Conservation (phyloP, 306 rosid species). For the Quercus berberidifolia region DNA sequence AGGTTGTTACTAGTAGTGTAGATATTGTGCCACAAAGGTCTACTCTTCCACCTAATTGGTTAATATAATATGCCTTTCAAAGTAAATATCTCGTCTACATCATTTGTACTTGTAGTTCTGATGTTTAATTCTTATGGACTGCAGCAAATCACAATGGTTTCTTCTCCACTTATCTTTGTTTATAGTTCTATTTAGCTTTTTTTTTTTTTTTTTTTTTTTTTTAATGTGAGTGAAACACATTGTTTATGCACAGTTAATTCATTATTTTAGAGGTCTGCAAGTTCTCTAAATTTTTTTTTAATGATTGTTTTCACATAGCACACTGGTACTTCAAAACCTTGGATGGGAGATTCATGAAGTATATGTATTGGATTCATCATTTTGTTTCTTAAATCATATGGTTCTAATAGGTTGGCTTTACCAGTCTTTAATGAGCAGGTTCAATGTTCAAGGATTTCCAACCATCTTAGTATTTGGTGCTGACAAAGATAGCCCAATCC, state of each 20-base stretch:
- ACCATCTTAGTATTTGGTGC: constrained; percentile 94
- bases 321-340: neutral
- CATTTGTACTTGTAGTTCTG: neutral
- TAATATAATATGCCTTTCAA: neutral
- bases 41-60: neutral
- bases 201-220: neutral
- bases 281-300: neutral
- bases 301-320: neutral
- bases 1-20: neutral
- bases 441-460: constrained; percentile 94
- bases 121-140: neutral
- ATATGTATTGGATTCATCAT: neutral
- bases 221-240: neutral
- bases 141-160: neutral
- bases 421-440: constrained; percentile 98
- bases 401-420: constrained; percentile 37
- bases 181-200: neutral
- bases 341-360: neutral
- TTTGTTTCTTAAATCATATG: neutral
- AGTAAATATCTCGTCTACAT: neutral
- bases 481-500: constrained; percentile 83
- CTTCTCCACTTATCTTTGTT: neutral
- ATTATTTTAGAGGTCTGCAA: neutral
- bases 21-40: neutral
- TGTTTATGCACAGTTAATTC: neutral